These are phyloP conservation scores for Leccinum pachyderme DNA, from an alignment of 1,284 basidiomycete species.

Conservation along the genomic window DNA sequence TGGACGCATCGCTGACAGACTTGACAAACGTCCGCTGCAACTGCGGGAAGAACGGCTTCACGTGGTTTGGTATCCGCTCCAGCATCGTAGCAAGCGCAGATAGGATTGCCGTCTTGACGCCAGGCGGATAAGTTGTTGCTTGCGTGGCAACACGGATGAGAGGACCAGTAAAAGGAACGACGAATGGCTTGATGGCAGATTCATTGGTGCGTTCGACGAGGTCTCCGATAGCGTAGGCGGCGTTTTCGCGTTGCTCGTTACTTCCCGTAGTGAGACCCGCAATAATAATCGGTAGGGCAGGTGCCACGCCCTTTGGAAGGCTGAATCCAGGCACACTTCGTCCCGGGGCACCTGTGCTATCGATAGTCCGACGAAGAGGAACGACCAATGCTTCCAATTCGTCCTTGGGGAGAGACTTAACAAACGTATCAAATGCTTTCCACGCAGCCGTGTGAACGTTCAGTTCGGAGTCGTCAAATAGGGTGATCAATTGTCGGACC, in stretches of 20 bases:
- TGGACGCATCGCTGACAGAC: slow-evolving; percentile 81
- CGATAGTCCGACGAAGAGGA: slow-evolving; percentile 86
- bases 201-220: neutral
- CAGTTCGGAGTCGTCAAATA: slow-evolving; percentile 79
- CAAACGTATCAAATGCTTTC: slow-evolving; percentile 82
- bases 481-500: slow-evolving; percentile 88
- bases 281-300: neutral
- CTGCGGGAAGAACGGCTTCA: slow-evolving; percentile 98
- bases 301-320: neutral
- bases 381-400: slow-evolving; percentile 89
- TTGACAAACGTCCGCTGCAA: slow-evolving; percentile 97
- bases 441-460: slow-evolving; percentile 83
- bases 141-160: neutral
- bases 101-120: neutral
- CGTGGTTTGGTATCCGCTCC: slow-evolving; percentile 81
- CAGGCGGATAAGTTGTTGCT: neutral
- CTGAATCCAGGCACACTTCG: slow-evolving; percentile 11
- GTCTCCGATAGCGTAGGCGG: neutral
- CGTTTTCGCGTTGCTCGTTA: slow-evolving; percentile 21
- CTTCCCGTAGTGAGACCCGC: slow-evolving; percentile 15
- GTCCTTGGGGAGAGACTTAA: slow-evolving; percentile 91
- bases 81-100: slow-evolving; percentile 61
- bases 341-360: slow-evolving; percentile 80
- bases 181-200: neutral
- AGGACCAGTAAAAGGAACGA: neutral